A percentile compares a stretch with the other conserved stretches of the same genome.
phyloP scores from a whole-genome alignment of 2,329 filamentous ascomycete species.

The Beauveria rudraprayagi region DNA sequence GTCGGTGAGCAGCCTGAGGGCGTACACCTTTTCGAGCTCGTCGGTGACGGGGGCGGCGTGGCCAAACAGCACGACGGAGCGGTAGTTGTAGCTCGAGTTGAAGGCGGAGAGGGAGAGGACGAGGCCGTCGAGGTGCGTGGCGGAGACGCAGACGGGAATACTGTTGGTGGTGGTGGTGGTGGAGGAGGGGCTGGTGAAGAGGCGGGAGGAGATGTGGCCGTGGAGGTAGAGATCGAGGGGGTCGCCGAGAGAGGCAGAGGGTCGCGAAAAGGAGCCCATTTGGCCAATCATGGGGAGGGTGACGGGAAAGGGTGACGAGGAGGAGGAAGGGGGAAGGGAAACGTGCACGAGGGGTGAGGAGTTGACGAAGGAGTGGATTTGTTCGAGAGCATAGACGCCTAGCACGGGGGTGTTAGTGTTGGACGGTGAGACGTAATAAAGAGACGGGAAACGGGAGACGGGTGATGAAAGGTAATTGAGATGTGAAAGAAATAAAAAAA shows the following conservation, averaged over 20 bases:
- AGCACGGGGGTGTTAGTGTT: conserved; percentile 3
- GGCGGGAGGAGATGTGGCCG: conserved; percentile 71
- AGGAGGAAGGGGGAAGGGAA: conserved; percentile 57
- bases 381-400: conserved; percentile 64
- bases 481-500: no score
- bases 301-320: conserved; percentile 61
- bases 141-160: conserved; percentile 64
- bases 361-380: conserved; percentile 72
- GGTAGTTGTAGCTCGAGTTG: conserved; percentile 81
- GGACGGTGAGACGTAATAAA: neutral
- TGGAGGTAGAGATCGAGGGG: conserved; percentile 73
- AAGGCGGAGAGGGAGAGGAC: conserved; percentile 74
- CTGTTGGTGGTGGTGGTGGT: conserved; percentile 25
- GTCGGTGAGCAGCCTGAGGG: conserved; percentile 72
- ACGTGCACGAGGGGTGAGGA: conserved; percentile 67
- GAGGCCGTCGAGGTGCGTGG: conserved; percentile 69
- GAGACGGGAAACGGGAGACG: neutral
- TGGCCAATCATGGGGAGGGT: conserved; percentile 81
- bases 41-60: conserved; percentile 61
- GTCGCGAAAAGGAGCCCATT: conserved; percentile 62
- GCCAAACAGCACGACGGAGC: conserved; percentile 70
- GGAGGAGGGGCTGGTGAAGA: conserved; percentile 55
- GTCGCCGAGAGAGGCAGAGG: conserved; percentile 52
- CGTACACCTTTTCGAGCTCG: conserved; percentile 63
- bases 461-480: neutral